Evolutionary conservation across 2,329 filamentous ascomycete species (phyloP).

Genomic region (Teratosphaeria viscida): DNA sequence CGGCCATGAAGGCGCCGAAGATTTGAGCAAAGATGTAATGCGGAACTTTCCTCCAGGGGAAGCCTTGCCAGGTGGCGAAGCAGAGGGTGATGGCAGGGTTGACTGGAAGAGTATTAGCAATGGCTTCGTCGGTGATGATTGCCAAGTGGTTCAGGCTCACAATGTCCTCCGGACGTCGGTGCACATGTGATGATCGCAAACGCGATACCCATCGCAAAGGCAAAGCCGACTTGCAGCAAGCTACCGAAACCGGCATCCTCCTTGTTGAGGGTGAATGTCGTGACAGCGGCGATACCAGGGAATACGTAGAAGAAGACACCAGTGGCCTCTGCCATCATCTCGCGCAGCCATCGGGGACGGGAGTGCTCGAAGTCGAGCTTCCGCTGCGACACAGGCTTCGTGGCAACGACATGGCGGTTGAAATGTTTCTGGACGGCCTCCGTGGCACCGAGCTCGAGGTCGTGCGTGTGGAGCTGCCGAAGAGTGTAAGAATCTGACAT

Average conservation of each 20-base stretch:
- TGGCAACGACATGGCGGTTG: conserved; percentile 39
- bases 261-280: conserved; percentile 40
- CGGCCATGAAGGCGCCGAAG: conserved; percentile 45
- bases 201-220: conserved; percentile 47
- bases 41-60: conserved; percentile 49
- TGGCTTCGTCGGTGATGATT: no score
- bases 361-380: conserved; percentile 46
- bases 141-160: neutral
- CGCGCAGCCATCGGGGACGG: conserved; percentile 44
- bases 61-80: conserved; percentile 44
- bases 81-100: conserved; percentile 29
- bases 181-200: conserved; percentile 50
- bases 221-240: conserved; percentile 46
- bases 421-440: conserved; percentile 44
- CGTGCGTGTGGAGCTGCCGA: conserved; percentile 18
- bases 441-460: conserved; percentile 43
- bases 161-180: conserved; percentile 38
- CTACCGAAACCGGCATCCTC: conserved; percentile 37
- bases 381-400: conserved; percentile 43
- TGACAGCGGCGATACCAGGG: conserved; percentile 44
- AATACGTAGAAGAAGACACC: conserved; percentile 42
- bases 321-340: conserved; percentile 46
- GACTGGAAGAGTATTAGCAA: conserved; percentile 5
- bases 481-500: neutral
- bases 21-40: conserved; percentile 47